phyloP scores from a whole-genome alignment of 2,329 filamentous ascomycete genomes.

The Paramyrothecium roridum region DNA sequence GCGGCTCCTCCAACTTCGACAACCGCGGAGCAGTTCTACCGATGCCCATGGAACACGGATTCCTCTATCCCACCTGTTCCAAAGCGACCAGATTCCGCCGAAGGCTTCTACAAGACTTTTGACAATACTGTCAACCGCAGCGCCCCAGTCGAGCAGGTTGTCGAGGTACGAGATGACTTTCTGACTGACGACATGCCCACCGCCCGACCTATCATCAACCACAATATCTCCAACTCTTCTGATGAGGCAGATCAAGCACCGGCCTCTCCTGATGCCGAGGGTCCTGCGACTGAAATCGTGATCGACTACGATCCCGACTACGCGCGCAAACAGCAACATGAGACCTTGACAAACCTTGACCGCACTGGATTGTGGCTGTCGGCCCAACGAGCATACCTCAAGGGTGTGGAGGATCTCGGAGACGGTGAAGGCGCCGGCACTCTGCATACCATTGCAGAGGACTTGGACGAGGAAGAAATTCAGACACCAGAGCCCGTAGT shows the following conservation, averaged over 20 bases:
- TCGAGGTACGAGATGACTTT: conserved; percentile 51
- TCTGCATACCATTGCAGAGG: conserved; percentile 33
- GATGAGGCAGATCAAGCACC: conserved; percentile 27
- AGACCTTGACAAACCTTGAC: conserved; percentile 71
- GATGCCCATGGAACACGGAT: conserved; percentile 67
- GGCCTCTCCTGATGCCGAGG: conserved; percentile 46
- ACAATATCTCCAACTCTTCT: conserved; percentile 25
- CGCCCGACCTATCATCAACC: conserved; percentile 46
- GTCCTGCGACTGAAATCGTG: conserved; percentile 62
- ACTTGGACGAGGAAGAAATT: conserved; percentile 25
- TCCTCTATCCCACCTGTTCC: conserved; percentile 32
- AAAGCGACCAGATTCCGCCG: conserved; percentile 31
- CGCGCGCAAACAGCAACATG: conserved; percentile 66
- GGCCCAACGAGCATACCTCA: conserved; percentile 75
- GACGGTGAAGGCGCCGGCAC: conserved; percentile 26
- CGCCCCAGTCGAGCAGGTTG: conserved; percentile 61
- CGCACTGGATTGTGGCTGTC: conserved; percentile 84
- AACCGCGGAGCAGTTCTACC: conserved; percentile 90
- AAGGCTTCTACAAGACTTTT: conserved; percentile 33
- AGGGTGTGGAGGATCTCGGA: conserved; percentile 55
- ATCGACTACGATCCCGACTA: conserved; percentile 75
- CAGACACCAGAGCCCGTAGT: conserved; percentile 21
- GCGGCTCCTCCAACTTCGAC: conserved; percentile 73
- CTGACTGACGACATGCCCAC: conserved; percentile 63
- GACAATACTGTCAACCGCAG: conserved; percentile 34